Evolutionary conservation across 495 filamentous ascomycete genomes (phyloP), one percentile per base, ranked within the genome.

Genomic region (Sphaerosporella brunnea): DNA sequence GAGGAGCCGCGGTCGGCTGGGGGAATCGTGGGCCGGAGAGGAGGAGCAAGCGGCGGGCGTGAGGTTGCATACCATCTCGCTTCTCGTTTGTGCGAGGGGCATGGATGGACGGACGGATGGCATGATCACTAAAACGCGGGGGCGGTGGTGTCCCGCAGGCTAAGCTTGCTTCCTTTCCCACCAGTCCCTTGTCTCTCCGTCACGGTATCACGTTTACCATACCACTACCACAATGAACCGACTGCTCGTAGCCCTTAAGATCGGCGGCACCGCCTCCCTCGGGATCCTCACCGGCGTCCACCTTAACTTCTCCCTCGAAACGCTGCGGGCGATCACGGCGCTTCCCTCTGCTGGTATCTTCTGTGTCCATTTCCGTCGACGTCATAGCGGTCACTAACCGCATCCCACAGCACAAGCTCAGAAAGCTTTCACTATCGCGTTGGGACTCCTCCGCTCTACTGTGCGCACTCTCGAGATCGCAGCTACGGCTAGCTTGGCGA

Each of bases 221-320:
- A 23, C 24, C 4, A 43, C 39, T 8, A 5, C 8, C 8, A 18
- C 35, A 9, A 46, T 46, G 43, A 35, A 46, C 24, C 25, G 50
- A 23, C 36, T 59, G 13, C 13, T 50, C 24, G 32, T 53, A 21
- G 47, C 53, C 20, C 58, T 61, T 2, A 84, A 84, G 59, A 82
- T 84, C 63, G 69, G 79, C 16, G 79, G 79, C 49, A 79, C 78
- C 11, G 66, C 81, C 45, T 75, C 71, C 32, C 69, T 84, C 7
- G 79, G 79, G 24, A 67, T 84, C 4, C 63, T 84, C 46, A 82
- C 79, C 7, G 58, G 58, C 38, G 28, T 53, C 9, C 58, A 61
- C 38, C 38, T 61, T 28, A 56, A 60, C 36, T 61, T 61, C 23
- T 60, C 57, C n/a, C 51, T 51, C 23, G 36, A 59, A 23, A 61